Conservation (phyloP, 495 filamentous ascomycete species). For the Oidiodendron maius region DNA sequence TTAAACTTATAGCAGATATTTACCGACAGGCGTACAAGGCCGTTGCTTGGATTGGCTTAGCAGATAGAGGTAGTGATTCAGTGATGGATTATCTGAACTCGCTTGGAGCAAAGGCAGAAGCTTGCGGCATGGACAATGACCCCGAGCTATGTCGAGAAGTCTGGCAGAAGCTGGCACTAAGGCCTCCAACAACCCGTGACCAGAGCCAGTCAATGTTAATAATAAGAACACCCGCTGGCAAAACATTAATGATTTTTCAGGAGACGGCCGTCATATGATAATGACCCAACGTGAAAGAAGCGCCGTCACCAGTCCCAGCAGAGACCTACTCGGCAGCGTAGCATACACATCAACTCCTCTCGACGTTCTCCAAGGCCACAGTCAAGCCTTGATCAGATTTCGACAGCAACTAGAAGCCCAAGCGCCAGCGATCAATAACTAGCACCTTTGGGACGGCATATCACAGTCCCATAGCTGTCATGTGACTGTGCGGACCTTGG, state of each 20-base stretch:
- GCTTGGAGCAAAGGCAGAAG: constrained; percentile 1
- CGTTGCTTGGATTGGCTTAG: constrained; percentile 7
- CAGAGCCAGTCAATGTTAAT: not conserved
- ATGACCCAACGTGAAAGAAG: constrained; percentile 1
- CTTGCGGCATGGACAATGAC: constrained; percentile 3
- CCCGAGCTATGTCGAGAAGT: not conserved
- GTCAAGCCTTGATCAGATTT: not conserved
- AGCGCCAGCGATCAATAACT: too few species aligned
- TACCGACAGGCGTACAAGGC: constrained; percentile 4
- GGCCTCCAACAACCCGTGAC: constrained; percentile 1
- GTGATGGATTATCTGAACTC: constrained; percentile 8
- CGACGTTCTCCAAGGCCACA: constrained; percentile 3
- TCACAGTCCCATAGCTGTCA: not conserved
- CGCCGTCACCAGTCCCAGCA: not conserved
- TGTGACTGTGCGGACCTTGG: not conserved
- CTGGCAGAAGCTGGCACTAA: constrained; percentile 4
- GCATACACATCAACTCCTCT: constrained; percentile 1
- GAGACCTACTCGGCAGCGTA: not conserved
- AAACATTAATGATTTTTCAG: not conserved
- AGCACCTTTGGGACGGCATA: too few species aligned
- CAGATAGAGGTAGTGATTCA: constrained; percentile 1
- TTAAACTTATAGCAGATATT: constrained; percentile 23
- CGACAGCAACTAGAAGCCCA: too few species aligned
- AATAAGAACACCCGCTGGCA: not conserved
- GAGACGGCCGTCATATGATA: not conserved